Evolutionary conservation across 257 asterid species (phyloP).

Genomic region (Ehretia macrophylla): DNA sequence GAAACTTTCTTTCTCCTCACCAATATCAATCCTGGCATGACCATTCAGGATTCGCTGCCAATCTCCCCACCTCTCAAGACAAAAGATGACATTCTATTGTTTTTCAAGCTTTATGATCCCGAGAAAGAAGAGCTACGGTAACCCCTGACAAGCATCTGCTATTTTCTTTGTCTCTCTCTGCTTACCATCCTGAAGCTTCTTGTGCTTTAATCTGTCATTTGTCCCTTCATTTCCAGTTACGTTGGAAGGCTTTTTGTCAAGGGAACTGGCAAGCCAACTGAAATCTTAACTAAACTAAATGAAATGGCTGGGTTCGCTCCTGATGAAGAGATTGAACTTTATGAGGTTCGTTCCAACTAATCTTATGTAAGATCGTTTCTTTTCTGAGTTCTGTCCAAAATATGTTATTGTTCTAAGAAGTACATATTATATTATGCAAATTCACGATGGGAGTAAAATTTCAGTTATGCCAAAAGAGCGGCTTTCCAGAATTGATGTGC

Average conservation of each 20-base stretch:
- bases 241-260: slow-evolving; percentile 74
- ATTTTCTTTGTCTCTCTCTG: background rate
- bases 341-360: slow-evolving; percentile 49
- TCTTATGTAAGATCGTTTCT: background rate
- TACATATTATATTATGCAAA: no score
- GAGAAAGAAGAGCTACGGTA: slow-evolving; percentile 62
- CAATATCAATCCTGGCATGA: background rate
- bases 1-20: background rate
- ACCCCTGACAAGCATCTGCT: background rate
- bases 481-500: background rate
- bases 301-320: slow-evolving; percentile 70
- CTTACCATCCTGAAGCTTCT: background rate
- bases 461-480: no score
- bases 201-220: background rate
- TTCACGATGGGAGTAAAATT: no score
- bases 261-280: slow-evolving; percentile 54
- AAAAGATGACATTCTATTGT: slow-evolving; percentile 71
- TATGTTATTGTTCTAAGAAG: no score
- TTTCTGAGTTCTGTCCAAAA: no score
- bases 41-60: slow-evolving; percentile 53
- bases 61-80: slow-evolving; percentile 53
- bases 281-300: slow-evolving; percentile 52
- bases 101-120: slow-evolving; percentile 74
- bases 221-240: slow-evolving; percentile 37
- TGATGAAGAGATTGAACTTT: slow-evolving; percentile 72